Conservation (phyloP, 192 early-diverging fungal genomes). For the Endogone sp. region DNA sequence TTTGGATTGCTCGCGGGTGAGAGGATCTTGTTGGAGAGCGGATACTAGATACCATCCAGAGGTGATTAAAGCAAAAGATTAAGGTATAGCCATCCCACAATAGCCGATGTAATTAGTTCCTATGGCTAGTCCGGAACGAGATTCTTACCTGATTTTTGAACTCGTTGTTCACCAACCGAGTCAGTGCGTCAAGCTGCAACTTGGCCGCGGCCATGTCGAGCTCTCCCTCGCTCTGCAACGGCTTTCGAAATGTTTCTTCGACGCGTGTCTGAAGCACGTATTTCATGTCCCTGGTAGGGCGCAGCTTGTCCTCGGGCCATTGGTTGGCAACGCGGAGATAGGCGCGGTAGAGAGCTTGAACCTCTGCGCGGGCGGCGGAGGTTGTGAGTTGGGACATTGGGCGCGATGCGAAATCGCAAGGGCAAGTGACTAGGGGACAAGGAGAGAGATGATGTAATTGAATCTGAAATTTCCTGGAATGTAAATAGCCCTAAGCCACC, state of each 20-base stretch:
- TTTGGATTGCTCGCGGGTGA: constrained; percentile 50
- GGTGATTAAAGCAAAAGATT: constrained; percentile 3
- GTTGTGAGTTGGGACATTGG: too few relatives aligned
- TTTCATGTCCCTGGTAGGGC: constrained; percentile 67
- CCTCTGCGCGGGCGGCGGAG: too few relatives aligned
- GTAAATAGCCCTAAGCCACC: too few relatives aligned
- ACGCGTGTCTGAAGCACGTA: constrained; percentile 49
- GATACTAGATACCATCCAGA: too few relatives aligned
- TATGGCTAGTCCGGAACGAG: too few relatives aligned
- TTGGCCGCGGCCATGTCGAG: constrained; percentile 30
- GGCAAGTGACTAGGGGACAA: too few relatives aligned
- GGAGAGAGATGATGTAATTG: too few relatives aligned
- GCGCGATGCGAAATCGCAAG: too few relatives aligned
- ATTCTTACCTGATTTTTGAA: constrained; percentile 51
- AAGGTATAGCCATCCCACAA: not conserved
- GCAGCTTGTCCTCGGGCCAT: constrained; percentile 67
- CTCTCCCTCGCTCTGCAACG: constrained; percentile 12
- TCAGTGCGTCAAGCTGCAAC: constrained; percentile 39
- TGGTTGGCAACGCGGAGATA: constrained; percentile 54
- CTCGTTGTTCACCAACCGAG: constrained; percentile 40
- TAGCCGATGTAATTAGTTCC: not conserved
- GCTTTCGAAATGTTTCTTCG: too few relatives aligned
- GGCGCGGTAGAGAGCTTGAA: constrained; percentile 52
- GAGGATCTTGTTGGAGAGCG: constrained; percentile 50
- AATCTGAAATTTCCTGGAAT: too few relatives aligned